Evolutionary conservation across 148 eudicot genomes (phyloP).

Genomic region (Heliamphora exappendiculata): DNA sequence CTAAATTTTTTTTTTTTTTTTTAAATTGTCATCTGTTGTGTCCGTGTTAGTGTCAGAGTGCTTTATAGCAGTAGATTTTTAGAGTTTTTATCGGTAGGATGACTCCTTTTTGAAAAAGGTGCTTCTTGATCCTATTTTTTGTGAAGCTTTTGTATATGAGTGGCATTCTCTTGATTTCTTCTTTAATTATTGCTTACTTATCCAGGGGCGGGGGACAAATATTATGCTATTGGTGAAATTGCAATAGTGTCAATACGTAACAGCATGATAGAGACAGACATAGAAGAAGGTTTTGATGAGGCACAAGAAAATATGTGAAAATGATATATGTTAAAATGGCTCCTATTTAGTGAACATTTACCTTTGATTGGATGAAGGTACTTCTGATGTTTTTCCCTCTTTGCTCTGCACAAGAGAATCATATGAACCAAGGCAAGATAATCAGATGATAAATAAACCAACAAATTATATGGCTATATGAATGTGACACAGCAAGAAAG

Average conservation of each 20-base stretch:
- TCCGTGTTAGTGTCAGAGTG: no score
- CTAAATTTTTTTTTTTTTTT: no score
- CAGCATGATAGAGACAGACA: not conserved
- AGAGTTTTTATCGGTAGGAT: no score
- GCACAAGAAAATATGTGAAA: not conserved
- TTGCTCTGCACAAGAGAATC: slow-evolving; percentile 46
- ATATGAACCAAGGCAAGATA: not conserved
- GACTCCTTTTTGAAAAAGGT: no score
- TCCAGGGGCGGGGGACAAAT: no score
- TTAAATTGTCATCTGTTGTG: no score
- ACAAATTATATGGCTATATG: not conserved
- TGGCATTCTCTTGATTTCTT: no score
- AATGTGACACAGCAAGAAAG: not conserved
- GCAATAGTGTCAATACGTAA: not conserved
- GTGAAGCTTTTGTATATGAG: no score
- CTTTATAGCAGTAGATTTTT: no score
- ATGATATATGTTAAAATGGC: not conserved
- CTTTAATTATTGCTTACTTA: no score
- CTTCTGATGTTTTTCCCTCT: slow-evolving; percentile 24
- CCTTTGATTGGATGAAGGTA: slow-evolving; percentile 37
- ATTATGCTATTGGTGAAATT: no score
- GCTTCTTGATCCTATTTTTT: no score
- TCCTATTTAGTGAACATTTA: slow-evolving; percentile 13
- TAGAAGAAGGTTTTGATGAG: not conserved
- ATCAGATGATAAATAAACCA: not conserved